A percentile compares a stretch with the other conserved stretches of the same genome.
phyloP scores from a whole-genome alignment of 306 rosid species.

The Medicago lupulina region DNA sequence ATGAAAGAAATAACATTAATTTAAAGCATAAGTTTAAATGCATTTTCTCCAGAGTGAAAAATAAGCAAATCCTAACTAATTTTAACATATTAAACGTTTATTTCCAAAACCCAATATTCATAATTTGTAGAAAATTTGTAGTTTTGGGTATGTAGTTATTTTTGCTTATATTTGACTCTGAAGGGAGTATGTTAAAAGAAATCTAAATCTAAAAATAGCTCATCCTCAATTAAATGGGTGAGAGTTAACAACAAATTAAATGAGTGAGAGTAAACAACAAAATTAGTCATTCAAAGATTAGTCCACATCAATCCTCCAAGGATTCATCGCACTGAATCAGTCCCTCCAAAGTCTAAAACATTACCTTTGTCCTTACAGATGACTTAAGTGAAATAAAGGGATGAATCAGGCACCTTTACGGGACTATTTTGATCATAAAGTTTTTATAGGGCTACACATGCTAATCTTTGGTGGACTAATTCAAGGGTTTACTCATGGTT shows the following conservation, averaged over 20 bases:
- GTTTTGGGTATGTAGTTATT: background rate
- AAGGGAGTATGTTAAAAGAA: background rate
- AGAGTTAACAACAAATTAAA: slow-evolving; percentile 25
- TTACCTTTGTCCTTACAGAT: slow-evolving; percentile 1
- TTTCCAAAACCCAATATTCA: background rate
- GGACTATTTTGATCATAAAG: slow-evolving; percentile 4
- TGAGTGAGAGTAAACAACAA: slow-evolving; percentile 29
- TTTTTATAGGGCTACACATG: background rate
- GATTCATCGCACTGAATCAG: slow-evolving; percentile 15
- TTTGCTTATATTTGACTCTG: background rate
- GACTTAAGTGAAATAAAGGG: slow-evolving; percentile 11
- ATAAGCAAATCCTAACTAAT: background rate
- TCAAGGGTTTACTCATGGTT: slow-evolving; percentile 15
- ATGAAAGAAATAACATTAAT: slow-evolving; percentile 22
- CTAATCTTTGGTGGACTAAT: slow-evolving; percentile 5
- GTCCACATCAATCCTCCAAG: slow-evolving; percentile 4
- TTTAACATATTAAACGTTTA: background rate
- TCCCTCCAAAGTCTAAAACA: slow-evolving; percentile 6
- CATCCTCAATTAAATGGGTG: slow-evolving; percentile 29
- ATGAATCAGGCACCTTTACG: slow-evolving; percentile 1
- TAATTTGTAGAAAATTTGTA: background rate
- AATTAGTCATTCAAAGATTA: slow-evolving; percentile 25
- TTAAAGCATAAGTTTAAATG: background rate
- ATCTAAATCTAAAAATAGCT: slow-evolving; percentile 11
- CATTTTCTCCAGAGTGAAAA: background rate